Conservation (phyloP, 2,329 filamentous ascomycete species). For the Clonostachys rhizophaga region DNA sequence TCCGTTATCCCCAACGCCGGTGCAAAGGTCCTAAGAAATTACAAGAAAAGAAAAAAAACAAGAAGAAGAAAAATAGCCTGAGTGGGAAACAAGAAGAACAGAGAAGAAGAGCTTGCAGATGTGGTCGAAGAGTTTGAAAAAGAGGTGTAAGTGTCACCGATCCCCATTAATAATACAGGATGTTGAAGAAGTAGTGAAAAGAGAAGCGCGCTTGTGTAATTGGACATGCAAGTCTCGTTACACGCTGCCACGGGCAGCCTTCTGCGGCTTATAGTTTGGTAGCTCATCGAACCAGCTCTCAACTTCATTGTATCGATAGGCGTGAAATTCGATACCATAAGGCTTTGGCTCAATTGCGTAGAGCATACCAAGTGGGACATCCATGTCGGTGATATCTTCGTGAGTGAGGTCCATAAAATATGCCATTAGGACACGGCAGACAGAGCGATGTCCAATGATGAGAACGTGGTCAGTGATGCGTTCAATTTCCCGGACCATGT, state of each 20-base stretch:
- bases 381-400: conserved; percentile 89
- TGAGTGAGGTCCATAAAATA: conserved; percentile 94
- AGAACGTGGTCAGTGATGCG: conserved; percentile 94
- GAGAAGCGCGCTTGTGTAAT: too few species aligned
- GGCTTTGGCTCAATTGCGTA: conserved; percentile 97
- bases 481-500: conserved; percentile 96
- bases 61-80: too few species aligned
- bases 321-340: conserved; percentile 95
- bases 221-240: conserved; percentile 2
- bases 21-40: too few species aligned
- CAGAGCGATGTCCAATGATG: conserved; percentile 86
- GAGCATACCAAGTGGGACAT: conserved; percentile 88
- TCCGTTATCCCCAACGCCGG: too few species aligned
- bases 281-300: conserved; percentile 79
- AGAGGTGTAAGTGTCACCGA: too few species aligned
- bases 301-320: conserved; percentile 81
- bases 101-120: too few species aligned
- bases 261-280: conserved; percentile 74
- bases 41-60: too few species aligned
- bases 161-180: too few species aligned
- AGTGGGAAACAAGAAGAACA: too few species aligned
- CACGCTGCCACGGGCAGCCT: conserved; percentile 27
- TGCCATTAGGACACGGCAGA: conserved; percentile 86
- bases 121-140: too few species aligned
- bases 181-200: too few species aligned